phyloP scores from a whole-genome alignment of 768 basidiomycete genomes.

The Tephrocybe rancida region DNA sequence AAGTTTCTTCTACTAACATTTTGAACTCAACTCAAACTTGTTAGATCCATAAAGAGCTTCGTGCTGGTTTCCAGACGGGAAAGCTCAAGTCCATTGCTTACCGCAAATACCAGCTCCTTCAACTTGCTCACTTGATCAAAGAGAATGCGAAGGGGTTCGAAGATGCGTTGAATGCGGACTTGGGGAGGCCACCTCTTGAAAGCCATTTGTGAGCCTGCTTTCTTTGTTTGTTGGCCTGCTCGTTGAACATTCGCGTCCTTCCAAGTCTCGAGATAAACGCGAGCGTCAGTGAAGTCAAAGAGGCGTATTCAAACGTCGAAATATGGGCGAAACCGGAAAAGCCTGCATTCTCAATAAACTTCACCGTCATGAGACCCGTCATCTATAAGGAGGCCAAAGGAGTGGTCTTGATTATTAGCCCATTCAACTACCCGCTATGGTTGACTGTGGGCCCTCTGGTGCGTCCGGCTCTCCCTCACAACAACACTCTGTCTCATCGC shows the following conservation, averaged over 20 bases:
- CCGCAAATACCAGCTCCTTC: slow-evolving; percentile 76
- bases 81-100: slow-evolving; percentile 67
- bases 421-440: slow-evolving; percentile 79
- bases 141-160: slow-evolving; percentile 70
- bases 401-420: slow-evolving; percentile 65
- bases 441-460: slow-evolving; percentile 62
- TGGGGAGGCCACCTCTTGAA: slow-evolving; percentile 67
- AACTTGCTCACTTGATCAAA: slow-evolving; percentile 71
- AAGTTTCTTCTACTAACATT: neutral
- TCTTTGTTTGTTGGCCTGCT: neutral
- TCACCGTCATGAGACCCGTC: slow-evolving; percentile 58
- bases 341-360: slow-evolving; percentile 57
- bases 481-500: neutral
- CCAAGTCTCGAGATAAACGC: slow-evolving; percentile 63
- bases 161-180: slow-evolving; percentile 58
- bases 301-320: slow-evolving; percentile 63
- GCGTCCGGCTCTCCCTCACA: neutral
- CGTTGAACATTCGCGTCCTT: neutral
- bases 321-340: slow-evolving; percentile 74
- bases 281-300: slow-evolving; percentile 51
- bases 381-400: slow-evolving; percentile 81
- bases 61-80: slow-evolving; percentile 61
- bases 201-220: slow-evolving; percentile 42
- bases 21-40: neutral
- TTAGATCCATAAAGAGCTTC: slow-evolving; percentile 60